phyloP scores from a whole-genome alignment of 441 rosid species.

The Adansonia madagascariensis region DNA sequence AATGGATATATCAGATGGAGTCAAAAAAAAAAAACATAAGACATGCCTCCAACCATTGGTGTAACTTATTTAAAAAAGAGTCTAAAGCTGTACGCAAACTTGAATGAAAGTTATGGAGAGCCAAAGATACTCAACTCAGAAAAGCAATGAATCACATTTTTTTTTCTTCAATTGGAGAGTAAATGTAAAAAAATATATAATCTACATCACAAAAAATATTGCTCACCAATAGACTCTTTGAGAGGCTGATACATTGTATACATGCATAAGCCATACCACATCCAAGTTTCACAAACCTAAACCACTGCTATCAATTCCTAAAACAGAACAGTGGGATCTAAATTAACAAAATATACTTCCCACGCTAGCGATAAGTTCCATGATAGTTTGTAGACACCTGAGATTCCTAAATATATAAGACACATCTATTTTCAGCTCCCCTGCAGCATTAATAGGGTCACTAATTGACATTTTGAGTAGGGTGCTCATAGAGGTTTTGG shows the following conservation, averaged over 20 bases:
- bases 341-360: not conserved
- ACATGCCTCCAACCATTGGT: slow-evolving; percentile 17
- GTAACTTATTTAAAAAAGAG: not conserved
- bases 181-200: not conserved
- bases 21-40: not conserved
- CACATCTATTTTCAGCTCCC: not conserved
- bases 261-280: not conserved
- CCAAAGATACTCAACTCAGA: not conserved
- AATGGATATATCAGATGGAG: not conserved
- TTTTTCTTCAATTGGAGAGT: not conserved
- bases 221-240: not conserved
- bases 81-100: not conserved
- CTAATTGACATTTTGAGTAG: not conserved
- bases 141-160: not conserved
- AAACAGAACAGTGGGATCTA: not conserved
- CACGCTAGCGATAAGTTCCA: not conserved
- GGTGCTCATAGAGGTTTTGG: not conserved
- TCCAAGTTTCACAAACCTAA: slow-evolving; percentile 6
- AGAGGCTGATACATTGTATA: not conserved
- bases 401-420: not conserved
- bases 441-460: not conserved
- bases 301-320: not conserved
- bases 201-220: not conserved
- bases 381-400: not conserved
- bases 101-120: not conserved